These are phyloP conservation scores for Cardiospermum halicacabum DNA, from an alignment of 345 rosid species.

Conservation along the genomic window DNA sequence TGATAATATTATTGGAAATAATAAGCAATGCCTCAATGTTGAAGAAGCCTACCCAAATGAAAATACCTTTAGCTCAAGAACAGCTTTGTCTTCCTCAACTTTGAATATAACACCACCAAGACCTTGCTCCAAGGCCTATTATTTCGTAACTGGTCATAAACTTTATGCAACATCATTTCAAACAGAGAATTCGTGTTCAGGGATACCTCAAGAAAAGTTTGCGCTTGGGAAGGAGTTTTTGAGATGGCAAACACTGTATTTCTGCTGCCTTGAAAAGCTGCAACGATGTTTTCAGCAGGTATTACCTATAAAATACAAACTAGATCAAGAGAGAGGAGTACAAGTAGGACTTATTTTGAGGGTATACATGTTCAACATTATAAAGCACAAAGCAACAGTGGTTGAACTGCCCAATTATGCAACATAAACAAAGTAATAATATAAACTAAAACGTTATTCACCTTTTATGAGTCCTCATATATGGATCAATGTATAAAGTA, in stretches of 20 bases:
- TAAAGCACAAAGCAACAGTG: background rate
- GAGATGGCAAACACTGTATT: constrained; percentile 73
- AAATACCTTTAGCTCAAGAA: constrained; percentile 65
- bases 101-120: constrained; percentile 73
- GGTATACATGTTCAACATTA: background rate
- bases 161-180: background rate
- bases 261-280: constrained; percentile 69
- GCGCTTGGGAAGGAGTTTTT: constrained; percentile 56
- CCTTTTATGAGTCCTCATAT: background rate
- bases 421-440: no score
- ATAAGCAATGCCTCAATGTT: constrained; percentile 20
- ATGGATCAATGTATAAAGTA: background rate
- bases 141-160: background rate
- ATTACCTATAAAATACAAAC: constrained; percentile 46
- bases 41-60: constrained; percentile 11
- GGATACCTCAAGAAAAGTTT: constrained; percentile 65
- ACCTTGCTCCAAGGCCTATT: constrained; percentile 81
- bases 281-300: constrained; percentile 86
- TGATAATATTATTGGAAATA: constrained; percentile 33
- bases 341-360: background rate
- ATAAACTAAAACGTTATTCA: background rate
- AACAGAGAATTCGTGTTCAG: background rate
- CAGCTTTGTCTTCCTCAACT: constrained; percentile 51
- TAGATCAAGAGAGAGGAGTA: background rate
- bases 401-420: background rate